Conservation (phyloP, 2,329 filamentous ascomycete species). For the Venturia pyrina region DNA sequence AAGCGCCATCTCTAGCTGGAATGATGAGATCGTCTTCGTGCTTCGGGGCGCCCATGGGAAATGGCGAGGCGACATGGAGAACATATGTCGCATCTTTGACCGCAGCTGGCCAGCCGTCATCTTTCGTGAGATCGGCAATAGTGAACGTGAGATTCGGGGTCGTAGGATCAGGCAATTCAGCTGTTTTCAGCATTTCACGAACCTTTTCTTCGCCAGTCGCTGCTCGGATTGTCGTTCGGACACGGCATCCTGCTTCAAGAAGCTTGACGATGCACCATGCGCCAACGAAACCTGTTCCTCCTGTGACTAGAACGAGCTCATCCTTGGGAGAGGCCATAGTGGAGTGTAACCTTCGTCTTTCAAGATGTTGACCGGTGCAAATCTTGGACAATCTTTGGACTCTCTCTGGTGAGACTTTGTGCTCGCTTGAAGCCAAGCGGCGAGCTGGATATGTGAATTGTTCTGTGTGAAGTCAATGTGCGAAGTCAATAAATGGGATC, state of each 20-base stretch:
- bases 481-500: too few species aligned
- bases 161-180: slow-evolving; percentile 15
- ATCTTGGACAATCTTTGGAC: not conserved
- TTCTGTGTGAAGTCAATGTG: not conserved
- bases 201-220: slow-evolving; percentile 18
- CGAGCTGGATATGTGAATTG: not conserved
- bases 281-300: slow-evolving; percentile 24
- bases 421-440: not conserved
- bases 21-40: slow-evolving; percentile 24
- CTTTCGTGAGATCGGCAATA: slow-evolving; percentile 20
- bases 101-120: slow-evolving; percentile 23
- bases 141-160: slow-evolving; percentile 18
- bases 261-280: slow-evolving; percentile 20
- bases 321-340: not conserved
- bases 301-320: slow-evolving; percentile 20
- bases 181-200: slow-evolving; percentile 17
- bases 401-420: not conserved
- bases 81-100: slow-evolving; percentile 21
- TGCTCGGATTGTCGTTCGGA: slow-evolving; percentile 23
- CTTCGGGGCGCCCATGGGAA: slow-evolving; percentile 20
- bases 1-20: slow-evolving; percentile 25
- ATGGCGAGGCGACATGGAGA: slow-evolving; percentile 23
- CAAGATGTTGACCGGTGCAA: not conserved
- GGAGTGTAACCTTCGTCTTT: not conserved
- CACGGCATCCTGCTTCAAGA: slow-evolving; percentile 20